These are phyloP conservation scores for Diaporthe citrichinensis DNA, from an alignment of 2,329 filamentous ascomycete species.

Conservation along the genomic window DNA sequence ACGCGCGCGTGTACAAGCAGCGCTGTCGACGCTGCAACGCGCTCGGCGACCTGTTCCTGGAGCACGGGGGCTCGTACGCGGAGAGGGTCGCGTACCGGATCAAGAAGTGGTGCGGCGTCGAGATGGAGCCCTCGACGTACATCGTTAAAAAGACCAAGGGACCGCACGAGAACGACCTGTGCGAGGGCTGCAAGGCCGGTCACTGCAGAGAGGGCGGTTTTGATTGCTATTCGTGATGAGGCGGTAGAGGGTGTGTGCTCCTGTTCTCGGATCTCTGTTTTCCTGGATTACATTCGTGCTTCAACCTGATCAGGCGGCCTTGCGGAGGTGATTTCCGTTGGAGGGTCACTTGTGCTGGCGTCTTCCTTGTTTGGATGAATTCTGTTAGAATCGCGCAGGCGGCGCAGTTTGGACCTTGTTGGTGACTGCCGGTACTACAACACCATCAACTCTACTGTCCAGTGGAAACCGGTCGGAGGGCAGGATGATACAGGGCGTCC, in stretches of 20 bases:
- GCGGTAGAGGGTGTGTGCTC: background rate
- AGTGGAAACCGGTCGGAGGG: too few relatives aligned
- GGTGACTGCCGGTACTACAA: background rate
- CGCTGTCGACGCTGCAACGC: slow-evolving; percentile 44
- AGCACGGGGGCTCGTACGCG: slow-evolving; percentile 43
- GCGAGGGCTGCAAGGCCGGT: slow-evolving; percentile 34
- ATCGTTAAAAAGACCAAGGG: background rate
- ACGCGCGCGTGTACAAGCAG: slow-evolving; percentile 47
- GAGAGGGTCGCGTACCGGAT: slow-evolving; percentile 48
- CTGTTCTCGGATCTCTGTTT: background rate
- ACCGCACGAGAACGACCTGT: background rate
- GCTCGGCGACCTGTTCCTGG: slow-evolving; percentile 43
- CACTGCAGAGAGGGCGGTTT: background rate
- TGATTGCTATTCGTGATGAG: background rate
- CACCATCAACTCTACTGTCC: background rate
- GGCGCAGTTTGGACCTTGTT: background rate
- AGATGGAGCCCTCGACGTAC: slow-evolving; percentile 31
- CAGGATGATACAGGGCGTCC: rapidly evolving
- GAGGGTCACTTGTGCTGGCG: too few relatives aligned
- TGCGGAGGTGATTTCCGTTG: background rate
- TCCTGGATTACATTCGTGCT: background rate
- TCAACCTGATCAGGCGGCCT: background rate
- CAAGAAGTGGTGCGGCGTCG: slow-evolving; percentile 47
- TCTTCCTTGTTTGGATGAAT: background rate
- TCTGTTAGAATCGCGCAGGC: too few relatives aligned